Base-by-base conservation (phyloP, 441 rosid species). In the Pelargonium cotyledonis region DNA sequence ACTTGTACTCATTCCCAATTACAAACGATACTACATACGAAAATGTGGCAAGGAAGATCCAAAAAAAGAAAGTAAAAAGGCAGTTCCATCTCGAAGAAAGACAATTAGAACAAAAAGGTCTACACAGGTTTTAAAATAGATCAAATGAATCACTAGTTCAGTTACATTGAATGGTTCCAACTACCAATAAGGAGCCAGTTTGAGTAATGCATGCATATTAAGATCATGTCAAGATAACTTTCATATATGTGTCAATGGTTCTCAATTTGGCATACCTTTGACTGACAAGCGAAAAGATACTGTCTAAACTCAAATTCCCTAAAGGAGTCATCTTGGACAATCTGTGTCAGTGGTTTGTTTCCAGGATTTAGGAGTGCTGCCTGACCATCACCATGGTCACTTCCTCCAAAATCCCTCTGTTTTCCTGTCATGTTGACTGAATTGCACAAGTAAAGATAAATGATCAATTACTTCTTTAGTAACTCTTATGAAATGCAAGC, bases 221-320 rank as follows among this genome's bases (percentile, higher is more conserved):
- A 40, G 44, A 40, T 53, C 60, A n/a, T 53, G 60, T 53, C 60
- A 53, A 53, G 9, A 15, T n/a, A 53, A 16, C 3, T 4, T 16
- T 6, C 61, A 55, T 6, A 16, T 16, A 16, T 55, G 8, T 55
- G 61, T 55, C 61, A 57, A 57, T 19, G 63, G 19, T 18, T 57
- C 31, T 19, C 26, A 57, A 18, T 57, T 57, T 46, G 78, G 71
- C 80, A 64, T 62, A 95, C 99, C 96, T 89, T 83, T 74, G 97
- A 88, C 72, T 95, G 98, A 76, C 90, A 90, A 70, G 97, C 91
- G 80, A 95, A 92, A 61, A 92, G 90, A 83, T 92, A 95, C 78
- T 92, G 98, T 73, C 95, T 88, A 76, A 92, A 95, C 62, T 95
- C 99, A 70, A 90, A 95, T 80, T 90, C 98, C 75, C 94, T 87